Evolutionary conservation across 2,329 filamentous ascomycete genomes (phyloP).

Genomic region (Herpotrichia juniperi): DNA sequence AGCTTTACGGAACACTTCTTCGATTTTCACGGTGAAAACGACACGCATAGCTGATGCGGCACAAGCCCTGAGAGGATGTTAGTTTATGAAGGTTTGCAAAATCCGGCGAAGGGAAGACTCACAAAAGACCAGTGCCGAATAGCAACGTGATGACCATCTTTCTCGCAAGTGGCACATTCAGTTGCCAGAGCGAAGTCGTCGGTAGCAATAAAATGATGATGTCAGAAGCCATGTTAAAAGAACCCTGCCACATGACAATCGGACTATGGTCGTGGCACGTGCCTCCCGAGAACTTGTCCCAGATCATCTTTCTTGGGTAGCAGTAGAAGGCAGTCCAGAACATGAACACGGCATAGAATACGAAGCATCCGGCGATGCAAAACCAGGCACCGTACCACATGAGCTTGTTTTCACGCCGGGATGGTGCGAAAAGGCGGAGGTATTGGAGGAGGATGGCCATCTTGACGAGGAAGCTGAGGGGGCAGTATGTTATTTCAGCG

Average conservation of each 20-base stretch:
- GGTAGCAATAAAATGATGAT: constrained; percentile 32
- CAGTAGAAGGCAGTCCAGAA: constrained; percentile 37
- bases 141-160: constrained; percentile 31
- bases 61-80: constrained; percentile 21
- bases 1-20: constrained; percentile 21
- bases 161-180: constrained; percentile 27
- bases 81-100: constrained; percentile 2
- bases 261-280: constrained; percentile 30
- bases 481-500: constrained; percentile 34
- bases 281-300: constrained; percentile 27
- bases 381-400: constrained; percentile 34
- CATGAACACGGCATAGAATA: constrained; percentile 29
- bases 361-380: constrained; percentile 22
- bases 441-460: constrained; percentile 36
- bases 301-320: constrained; percentile 28
- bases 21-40: constrained; percentile 31
- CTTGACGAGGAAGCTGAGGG: constrained; percentile 33
- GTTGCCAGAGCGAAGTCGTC: constrained; percentile 25
- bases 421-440: constrained; percentile 32
- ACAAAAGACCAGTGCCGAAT: constrained; percentile 34
- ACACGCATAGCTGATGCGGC: constrained; percentile 34
- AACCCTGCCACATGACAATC: constrained; percentile 27
- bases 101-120: constrained; percentile 7
- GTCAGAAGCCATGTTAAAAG: constrained; percentile 35
- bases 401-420: constrained; percentile 20